Base-by-base conservation (phyloP, 805 yeast species). In the Pichia cabralensis region DNA sequence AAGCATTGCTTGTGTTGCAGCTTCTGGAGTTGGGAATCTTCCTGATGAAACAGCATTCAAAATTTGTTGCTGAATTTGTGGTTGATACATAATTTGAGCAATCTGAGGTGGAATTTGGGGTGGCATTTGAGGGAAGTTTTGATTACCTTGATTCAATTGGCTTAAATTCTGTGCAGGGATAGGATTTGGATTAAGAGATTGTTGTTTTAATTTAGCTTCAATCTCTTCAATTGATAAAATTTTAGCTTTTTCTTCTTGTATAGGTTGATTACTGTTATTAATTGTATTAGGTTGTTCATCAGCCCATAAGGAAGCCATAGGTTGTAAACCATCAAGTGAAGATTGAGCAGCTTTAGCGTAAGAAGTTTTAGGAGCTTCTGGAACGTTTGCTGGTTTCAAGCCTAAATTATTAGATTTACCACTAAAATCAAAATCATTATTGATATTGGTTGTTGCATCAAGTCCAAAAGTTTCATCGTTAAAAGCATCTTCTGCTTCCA, bases 401-500 rank as follows among this genome's bases (percentile, higher is more conserved):
- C 39, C 26, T n/a, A 18, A 13, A 13, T 34, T 41, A 9, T 34
- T 18, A 19, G 40, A 9, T 7, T 22, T 35, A 9, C 22, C 22
- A 20, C 9, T 20, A 54, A 81, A 82, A 50, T 73, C 72, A 48
- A 78, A 81, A 46, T 80, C 83, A 43, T 70, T 67, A 34, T 75
- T 65, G n/a, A 56, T 44, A 7, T 53, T 47, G 1, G 62, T 55
- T n/a, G 34, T 28, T 20, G 63, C 65, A 30, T 61, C 65, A 26
- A 57, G 62, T 19, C 92, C 94, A 57, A 83, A 83, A 1, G 94
- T 83, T 50, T 78, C 86, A 42, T 75, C 82, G 51, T 83, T 82
- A 45, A 79, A 66, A 25, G 80, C 92, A 52, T 84, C 95, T 31
- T 80, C 88, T 22, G 71, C 79, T 38, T 75, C 82, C n/a, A 79